These are phyloP conservation scores for Volvox carteri DNA, from an alignment of 163 green algal genomes.

Conservation along the genomic window DNA sequence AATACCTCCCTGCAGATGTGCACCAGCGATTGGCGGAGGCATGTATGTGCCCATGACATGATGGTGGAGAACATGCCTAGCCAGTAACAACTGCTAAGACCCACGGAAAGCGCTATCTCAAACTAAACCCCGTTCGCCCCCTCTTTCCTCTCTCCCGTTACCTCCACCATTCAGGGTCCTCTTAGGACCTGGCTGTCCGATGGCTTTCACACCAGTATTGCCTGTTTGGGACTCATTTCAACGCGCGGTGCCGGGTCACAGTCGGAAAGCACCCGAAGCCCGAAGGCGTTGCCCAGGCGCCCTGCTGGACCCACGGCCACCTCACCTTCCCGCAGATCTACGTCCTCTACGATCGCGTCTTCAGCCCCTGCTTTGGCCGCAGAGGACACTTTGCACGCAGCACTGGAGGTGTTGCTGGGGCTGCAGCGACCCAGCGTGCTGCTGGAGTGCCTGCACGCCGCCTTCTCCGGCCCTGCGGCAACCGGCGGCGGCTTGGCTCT, in stretches of 20 bases:
- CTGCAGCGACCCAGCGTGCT: slow-evolving; percentile 21
- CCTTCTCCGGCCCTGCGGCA: neutral
- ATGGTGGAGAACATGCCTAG: too few species aligned
- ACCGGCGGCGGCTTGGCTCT: neutral
- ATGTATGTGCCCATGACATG: too few species aligned
- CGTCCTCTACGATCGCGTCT: neutral
- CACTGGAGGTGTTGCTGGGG: slow-evolving; percentile 1
- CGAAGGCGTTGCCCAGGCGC: too few species aligned
- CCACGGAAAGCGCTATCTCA: too few species aligned
- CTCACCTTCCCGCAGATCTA: neutral
- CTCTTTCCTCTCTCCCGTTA: neutral
- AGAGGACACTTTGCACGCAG: neutral
- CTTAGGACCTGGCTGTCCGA: slow-evolving; percentile 6
- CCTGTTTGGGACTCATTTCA: slow-evolving; percentile 8
- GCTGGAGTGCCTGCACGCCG: slow-evolving; percentile 19
- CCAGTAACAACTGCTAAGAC: too few species aligned
- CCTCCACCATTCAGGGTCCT: neutral
- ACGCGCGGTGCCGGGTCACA: too few species aligned
- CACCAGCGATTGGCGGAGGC: too few species aligned
- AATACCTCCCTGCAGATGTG: too few species aligned
- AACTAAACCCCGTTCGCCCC: too few species aligned
- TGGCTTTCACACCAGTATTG: slow-evolving; percentile 6
- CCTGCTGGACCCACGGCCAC: neutral
- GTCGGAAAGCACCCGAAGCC: too few species aligned
- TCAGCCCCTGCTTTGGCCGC: neutral